Conservation (phyloP, 2,329 filamentous ascomycete genomes). For the Pseudonectria buxi region DNA sequence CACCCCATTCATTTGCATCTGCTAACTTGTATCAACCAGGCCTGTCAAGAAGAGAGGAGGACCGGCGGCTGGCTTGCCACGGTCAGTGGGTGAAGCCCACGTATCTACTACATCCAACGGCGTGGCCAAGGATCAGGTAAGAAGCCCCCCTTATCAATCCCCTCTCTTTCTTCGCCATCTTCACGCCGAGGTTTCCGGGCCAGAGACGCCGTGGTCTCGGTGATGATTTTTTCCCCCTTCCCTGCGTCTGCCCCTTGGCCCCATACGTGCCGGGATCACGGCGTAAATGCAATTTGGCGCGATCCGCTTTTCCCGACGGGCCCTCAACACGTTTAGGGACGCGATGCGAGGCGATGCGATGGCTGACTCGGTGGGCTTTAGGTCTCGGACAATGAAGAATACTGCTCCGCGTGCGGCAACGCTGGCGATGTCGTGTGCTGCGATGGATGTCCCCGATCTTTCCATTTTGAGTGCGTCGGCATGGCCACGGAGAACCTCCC, state of each 20-base stretch:
- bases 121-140: conserved; percentile 45
- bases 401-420: conserved; percentile 78
- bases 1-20: not conserved
- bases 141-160: not conserved
- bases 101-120: conserved; percentile 56
- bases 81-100: conserved; percentile 56
- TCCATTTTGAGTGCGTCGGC: conserved; percentile 84
- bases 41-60: conserved; percentile 67
- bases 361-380: conserved; percentile 27
- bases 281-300: conserved; percentile 15
- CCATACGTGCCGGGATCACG: conserved; percentile 10
- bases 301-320: conserved; percentile 2
- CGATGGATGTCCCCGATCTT: conserved; percentile 83
- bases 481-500: conserved; percentile 64
- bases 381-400: conserved; percentile 72
- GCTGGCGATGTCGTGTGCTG: conserved; percentile 86
- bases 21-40: conserved; percentile 37
- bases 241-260: conserved; percentile 3
- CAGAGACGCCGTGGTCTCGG: conserved; percentile 4
- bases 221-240: conserved; percentile 11
- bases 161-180: not conserved
- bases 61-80: conserved; percentile 61
- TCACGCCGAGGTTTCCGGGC: not conserved
- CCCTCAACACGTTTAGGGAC: too few relatives aligned
- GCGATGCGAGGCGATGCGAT: conserved; percentile 14